Evolutionary conservation across 2,329 filamentous ascomycete species (phyloP), one percentile per base, ranked within the genome.

Genomic region (Aspergillus hiratsukae): DNA sequence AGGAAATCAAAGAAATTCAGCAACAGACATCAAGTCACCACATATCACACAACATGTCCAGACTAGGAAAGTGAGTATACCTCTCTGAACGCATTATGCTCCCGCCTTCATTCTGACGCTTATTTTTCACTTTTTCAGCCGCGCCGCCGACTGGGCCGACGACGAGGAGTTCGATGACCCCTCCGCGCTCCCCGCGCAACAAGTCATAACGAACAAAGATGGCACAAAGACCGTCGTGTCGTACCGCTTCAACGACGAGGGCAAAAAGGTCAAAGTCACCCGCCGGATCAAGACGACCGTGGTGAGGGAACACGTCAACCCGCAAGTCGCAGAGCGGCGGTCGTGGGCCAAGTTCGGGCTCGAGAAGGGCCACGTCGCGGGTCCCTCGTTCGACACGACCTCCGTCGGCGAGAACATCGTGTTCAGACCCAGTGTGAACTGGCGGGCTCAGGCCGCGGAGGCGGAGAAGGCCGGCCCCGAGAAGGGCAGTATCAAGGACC

Each of bases 331-430:
- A 62, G 92, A 96, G 80, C 90, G 94, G 73, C 91, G 94, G 79
- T 83, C 84, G 69, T 97, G 93, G 93, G 66, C 82, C 69, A 99
- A 99, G 81, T 97, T 99, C 74, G 94, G 94, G 45, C 80, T 86
- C 57, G 92, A 93, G 71, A 90, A 89, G 74, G 93, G 91, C 76
- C 91, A 97, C 77, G 78, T 85, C 59, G 73, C 84, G 2, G 94
- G 94, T 35, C 94, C 94, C 49, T 89, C 90, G 62, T 81, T 86
- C 66, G 91, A 96, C 76, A 97, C 93, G 57, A 97, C 93, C 55
- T 91, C 87, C 43, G 88, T 97, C 45, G 94, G 90, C 69, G 94
- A 99, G 81, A 99, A 99, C 82, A 97, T 99, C 76, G 87, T 95
- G 73, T 97, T 99, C 88, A 84, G 90, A 63, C 94, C 93, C 41